Percentiles rank a stretch among this genome's conserved stretches.
Conservation (phyloP, 202 grass and related monocot genomes). For the Zizania palustris region DNA sequence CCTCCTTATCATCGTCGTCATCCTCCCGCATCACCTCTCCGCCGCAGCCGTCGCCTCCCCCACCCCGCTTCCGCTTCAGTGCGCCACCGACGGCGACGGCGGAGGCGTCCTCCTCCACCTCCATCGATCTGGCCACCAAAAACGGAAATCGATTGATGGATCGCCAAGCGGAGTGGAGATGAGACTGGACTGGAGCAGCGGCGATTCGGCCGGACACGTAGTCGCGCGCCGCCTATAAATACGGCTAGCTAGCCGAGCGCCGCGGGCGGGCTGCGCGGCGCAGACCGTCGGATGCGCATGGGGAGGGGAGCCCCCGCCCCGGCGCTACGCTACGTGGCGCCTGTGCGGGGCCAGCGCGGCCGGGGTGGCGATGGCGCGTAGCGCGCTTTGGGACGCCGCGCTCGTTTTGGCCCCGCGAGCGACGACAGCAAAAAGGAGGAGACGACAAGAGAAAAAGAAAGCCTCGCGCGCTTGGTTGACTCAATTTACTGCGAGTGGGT, state of each 20-base stretch:
- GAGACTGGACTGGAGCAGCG: not conserved
- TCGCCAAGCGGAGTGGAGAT: conserved; percentile 23
- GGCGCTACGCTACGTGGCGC: not conserved
- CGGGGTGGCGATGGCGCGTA: not conserved
- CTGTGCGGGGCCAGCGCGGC: too few species aligned
- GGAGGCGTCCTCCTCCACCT: not conserved
- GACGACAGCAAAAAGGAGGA: too few species aligned
- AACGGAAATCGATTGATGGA: not conserved
- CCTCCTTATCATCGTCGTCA: not conserved
- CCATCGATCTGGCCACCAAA: not conserved
- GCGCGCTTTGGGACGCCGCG: conserved; percentile 14
- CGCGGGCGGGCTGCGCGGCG: conserved; percentile 34
- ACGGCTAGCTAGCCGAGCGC: not conserved
- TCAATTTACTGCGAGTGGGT: too few species aligned
- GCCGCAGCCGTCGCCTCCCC: not conserved
- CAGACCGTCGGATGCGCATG: conserved; percentile 42
- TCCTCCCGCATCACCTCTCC: not conserved
- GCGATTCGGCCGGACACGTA: not conserved
- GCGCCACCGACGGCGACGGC: not conserved
- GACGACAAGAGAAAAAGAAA: too few species aligned
- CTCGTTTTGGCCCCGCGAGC: not conserved
- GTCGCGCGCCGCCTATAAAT: too few species aligned
- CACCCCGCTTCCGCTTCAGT: conserved; percentile 44
- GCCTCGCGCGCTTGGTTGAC: too few species aligned
- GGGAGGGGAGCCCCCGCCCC: not conserved